Conservation (phyloP, 495 filamentous ascomycete genomes). For the Usnea hakonensis region DNA sequence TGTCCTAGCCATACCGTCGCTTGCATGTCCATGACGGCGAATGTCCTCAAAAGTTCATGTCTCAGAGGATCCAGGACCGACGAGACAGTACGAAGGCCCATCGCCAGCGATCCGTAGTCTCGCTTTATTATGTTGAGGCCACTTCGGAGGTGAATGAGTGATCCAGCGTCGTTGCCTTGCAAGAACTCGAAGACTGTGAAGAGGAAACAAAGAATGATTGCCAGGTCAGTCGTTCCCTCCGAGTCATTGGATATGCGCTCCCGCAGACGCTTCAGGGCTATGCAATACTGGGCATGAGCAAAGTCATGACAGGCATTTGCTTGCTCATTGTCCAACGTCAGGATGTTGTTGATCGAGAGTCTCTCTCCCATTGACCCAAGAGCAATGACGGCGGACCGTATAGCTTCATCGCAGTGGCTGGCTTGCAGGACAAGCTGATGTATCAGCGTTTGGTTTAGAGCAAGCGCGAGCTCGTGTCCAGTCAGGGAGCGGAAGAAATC, state of each 20-base stretch:
- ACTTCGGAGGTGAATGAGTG: constrained; percentile 15
- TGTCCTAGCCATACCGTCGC: constrained; percentile 19
- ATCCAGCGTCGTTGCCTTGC: constrained; percentile 31
- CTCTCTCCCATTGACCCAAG: constrained; percentile 17
- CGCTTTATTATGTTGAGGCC: constrained; percentile 18
- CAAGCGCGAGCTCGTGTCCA: background rate
- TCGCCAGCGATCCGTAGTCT: background rate
- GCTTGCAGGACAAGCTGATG: constrained; percentile 22
- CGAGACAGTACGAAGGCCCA: background rate
- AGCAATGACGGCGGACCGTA: constrained; percentile 21
- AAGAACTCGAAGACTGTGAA: constrained; percentile 51
- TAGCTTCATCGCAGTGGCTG: constrained; percentile 18
- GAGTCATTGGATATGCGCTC: constrained; percentile 9
- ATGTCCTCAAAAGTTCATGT: constrained; percentile 10
- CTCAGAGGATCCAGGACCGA: background rate
- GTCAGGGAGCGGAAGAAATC: constrained; percentile 16
- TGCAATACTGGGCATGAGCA: constrained; percentile 19
- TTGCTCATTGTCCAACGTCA: constrained; percentile 9
- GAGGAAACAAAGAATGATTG: constrained; percentile 46
- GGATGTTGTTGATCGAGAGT: background rate
- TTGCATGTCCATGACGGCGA: constrained; percentile 15
- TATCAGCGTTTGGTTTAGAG: background rate
- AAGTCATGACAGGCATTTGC: constrained; percentile 17
- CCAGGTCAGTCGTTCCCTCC: constrained; percentile 28
- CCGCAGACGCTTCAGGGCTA: constrained; percentile 16